Conservation (phyloP, 768 basidiomycete genomes). For the Saitozyma sp. region DNA sequence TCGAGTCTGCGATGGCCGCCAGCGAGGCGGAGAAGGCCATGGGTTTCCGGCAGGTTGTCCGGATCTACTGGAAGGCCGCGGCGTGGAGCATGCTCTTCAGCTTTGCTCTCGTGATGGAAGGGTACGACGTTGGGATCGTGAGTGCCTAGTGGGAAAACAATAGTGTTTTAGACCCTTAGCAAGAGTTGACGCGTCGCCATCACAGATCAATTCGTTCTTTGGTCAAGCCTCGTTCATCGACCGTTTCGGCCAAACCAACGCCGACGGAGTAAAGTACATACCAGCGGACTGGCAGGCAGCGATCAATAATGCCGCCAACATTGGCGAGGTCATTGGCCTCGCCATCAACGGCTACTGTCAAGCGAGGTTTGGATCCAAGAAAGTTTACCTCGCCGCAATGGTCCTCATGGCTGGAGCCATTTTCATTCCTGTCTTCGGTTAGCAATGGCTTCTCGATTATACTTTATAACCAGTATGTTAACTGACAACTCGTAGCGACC, state of each 20-base stretch:
- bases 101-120: constrained; percentile 11
- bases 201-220: constrained; percentile 15
- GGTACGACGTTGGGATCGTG: constrained; percentile 3
- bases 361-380: constrained; percentile 46
- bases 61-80: constrained; percentile 4
- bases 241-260: constrained; percentile 21
- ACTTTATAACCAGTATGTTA: too few relatives aligned
- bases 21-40: constrained; percentile 2
- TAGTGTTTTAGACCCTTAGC: too few relatives aligned
- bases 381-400: constrained; percentile 41
- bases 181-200: too few relatives aligned
- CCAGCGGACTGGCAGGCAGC: constrained; percentile 51
- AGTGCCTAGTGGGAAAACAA: too few relatives aligned
- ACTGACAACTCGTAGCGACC: neutral
- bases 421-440: constrained; percentile 11
- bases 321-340: constrained; percentile 36
- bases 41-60: neutral
- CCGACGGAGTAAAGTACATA: constrained; percentile 38
- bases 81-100: constrained; percentile 6
- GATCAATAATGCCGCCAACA: constrained; percentile 35
- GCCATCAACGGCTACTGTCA: constrained; percentile 43
- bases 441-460: neutral
- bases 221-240: constrained; percentile 26
- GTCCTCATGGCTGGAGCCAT: constrained; percentile 17
- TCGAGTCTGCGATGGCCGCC: neutral